Evolutionary conservation across 768 basidiomycete genomes (phyloP), one percentile per base, ranked within the genome.

Genomic region (Leccinum sublutescens): DNA sequence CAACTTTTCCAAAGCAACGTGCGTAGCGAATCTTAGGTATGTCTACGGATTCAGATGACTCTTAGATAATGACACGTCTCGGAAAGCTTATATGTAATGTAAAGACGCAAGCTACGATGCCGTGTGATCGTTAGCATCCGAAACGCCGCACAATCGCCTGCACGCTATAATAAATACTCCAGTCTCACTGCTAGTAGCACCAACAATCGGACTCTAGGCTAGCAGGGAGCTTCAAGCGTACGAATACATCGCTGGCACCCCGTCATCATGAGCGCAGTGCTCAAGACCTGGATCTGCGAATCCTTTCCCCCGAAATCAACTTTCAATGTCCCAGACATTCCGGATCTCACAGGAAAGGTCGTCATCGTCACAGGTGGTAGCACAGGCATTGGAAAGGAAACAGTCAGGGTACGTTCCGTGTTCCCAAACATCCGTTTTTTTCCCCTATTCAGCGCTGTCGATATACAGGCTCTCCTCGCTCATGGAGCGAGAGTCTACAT

Each of bases 401-500:
- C 71, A 0, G 61, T 61, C 11, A 69, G 58, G 50, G 66, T 23
- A 0, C 3, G 15, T 17, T 25, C 27, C 7, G 15, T 43, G 40
- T n/a, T 43, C n/a, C 3, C 9, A 33, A 19, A 31, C 17, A 3
- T 5, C 17, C 5, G 27, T 7, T 31, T 23, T 38, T 23, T 17
- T 25, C 4, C 5, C 21, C 40, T 43, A 43, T n/a, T 43, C 10
- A 11, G 9, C n/a, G 10, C 5, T 11, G 43, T 45, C 43, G n/a
- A 19, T 1, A 45, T 19, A 48, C 27, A 68, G 67, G 66, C 57
- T 33, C 65, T 75, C 40, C 67, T 77, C n/a, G 14, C 55, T 11
- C 66, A 69, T n/a, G 62, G 70, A 10, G 74, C 76, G 1, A 74
- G 61, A 14, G 77, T 79, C 25, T 78, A 79, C 61, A 54, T 79